Conservation (phyloP, 805 yeast species). For the Candida glaebosa region DNA sequence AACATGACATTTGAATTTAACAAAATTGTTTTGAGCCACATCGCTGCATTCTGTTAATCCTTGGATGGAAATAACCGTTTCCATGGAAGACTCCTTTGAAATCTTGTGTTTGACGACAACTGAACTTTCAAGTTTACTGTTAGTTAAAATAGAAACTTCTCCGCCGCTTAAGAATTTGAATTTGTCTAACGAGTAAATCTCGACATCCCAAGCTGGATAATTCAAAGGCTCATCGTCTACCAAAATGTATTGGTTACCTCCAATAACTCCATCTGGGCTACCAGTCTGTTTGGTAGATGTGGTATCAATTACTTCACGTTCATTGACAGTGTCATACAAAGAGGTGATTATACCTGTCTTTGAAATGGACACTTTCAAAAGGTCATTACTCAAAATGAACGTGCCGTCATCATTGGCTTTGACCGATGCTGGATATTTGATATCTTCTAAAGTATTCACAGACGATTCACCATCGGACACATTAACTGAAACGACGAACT, state of each 20-base stretch:
- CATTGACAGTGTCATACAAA: constrained; percentile 54
- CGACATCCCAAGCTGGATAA: constrained; percentile 98
- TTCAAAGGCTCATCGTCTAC: constrained; percentile 88
- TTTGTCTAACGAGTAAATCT: constrained; percentile 78
- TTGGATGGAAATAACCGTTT: constrained; percentile 66
- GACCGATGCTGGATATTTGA: constrained; percentile 50
- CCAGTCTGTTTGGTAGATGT: constrained; percentile 47
- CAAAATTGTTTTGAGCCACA: constrained; percentile 33
- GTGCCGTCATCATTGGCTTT: constrained; percentile 32
- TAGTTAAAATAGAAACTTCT: constrained; percentile 39
- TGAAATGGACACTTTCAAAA: constrained; percentile 52
- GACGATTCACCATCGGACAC: constrained; percentile 16
- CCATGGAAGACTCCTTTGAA: constrained; percentile 54
- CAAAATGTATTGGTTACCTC: constrained; percentile 79
- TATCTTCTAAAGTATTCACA: constrained; percentile 13
- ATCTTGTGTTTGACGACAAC: constrained; percentile 61
- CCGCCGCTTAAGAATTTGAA: constrained; percentile 43
- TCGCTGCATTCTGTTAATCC: constrained; percentile 53
- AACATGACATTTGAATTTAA: constrained; percentile 45
- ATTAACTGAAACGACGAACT: constrained; percentile 19
- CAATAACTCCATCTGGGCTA: constrained; percentile 26
- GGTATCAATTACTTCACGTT: constrained; percentile 63
- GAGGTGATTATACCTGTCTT: constrained; percentile 57
- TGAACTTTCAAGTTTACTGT: constrained; percentile 60
- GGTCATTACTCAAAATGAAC: constrained; percentile 57